Base-by-base conservation (phyloP, 768 basidiomycete species). In the Russula foetens region DNA sequence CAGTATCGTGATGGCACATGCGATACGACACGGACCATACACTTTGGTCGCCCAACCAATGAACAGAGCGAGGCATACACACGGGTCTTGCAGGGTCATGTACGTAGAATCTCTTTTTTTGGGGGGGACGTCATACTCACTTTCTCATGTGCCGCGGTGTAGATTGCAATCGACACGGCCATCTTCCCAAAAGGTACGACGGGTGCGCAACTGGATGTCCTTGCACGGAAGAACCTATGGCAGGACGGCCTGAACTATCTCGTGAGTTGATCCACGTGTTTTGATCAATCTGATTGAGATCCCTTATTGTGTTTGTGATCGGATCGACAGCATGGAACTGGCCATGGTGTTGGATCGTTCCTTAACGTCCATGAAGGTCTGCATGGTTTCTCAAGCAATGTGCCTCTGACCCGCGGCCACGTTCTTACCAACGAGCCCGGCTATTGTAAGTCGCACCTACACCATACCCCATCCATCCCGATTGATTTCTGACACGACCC, bases 401-500 rank as follows among this genome's bases (percentile, higher is more conserved):
- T 85, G 31, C 81, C 90, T 2, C 79, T 98, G 33, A 77, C 80
- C 24, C 84, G 84, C n/a, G 97, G 97, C 12, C 86, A 97, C 72
- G 84, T 95, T 66, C 84, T 95, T 59, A 93, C 93, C 49, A 95
- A 97, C 68, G 94, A 98, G 73, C 96, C 94, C 49, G 94, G 93
- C 0, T 95, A 85, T 73, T 96, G 88, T 91, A 69, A 71, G 88
- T 80, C 24, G 26, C 3, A 17, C 17, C 33, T 3, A 48, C 49
- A 41, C 21, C n/a, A 11, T 1, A 3, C 11, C 29, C 1, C 26
- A 44, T n/a, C n/a, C n/a, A n/a, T n/a, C n/a, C n/a, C n/a, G n/a
- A n/a, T n/a, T n/a, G n/a, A 11, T 45, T 38, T 39, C 45, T 41
- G 17, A 48, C 48, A 38, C 19, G 41, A 35, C 24, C 15, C 9